A percentile compares a stretch with the other conserved stretches of the same genome.
These are phyloP conservation scores for Leccinum obscurum DNA, from an alignment of 768 basidiomycete species.

Conservation along the genomic window DNA sequence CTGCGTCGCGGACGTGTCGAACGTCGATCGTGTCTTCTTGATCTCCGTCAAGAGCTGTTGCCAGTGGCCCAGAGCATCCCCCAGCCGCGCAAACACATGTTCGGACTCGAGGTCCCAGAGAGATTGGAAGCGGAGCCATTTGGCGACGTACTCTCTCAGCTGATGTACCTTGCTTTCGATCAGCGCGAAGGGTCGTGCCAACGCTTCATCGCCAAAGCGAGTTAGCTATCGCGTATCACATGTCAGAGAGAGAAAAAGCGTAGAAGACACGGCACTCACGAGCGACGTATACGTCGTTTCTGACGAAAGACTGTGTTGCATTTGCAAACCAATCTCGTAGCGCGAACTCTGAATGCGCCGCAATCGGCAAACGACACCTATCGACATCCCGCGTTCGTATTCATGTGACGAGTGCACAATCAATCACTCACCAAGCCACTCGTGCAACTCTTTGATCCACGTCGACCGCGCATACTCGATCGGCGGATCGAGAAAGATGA, in stretches of 20 bases:
- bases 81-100: conserved; percentile 93
- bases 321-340: conserved; percentile 95
- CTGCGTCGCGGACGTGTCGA: conserved; percentile 94
- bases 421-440: conserved; percentile 68
- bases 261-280: conserved; percentile 24
- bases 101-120: conserved; percentile 98
- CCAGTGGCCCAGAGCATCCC: conserved; percentile 92
- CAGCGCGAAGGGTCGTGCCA: conserved; percentile 79
- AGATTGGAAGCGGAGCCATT: conserved; percentile 99
- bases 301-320: conserved; percentile 63
- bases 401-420: neutral
- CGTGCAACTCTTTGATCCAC: conserved; percentile 89
- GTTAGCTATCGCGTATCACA: conserved; percentile 53
- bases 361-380: conserved; percentile 85
- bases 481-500: conserved; percentile 97
- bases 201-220: conserved; percentile 66
- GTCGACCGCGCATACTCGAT: conserved; percentile 90
- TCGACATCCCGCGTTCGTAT: neutral
- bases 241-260: conserved; percentile 10
- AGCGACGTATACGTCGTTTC: conserved; percentile 85
- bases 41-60: conserved; percentile 95
- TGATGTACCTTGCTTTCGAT: conserved; percentile 88
- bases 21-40: conserved; percentile 93
- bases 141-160: conserved; percentile 87
- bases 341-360: conserved; percentile 90